Percentiles rank a stretch among this genome's conserved stretches.
These are phyloP conservation scores for Boletellus deceptivus DNA, from an alignment of 1,284 basidiomycete species.

Conservation along the genomic window DNA sequence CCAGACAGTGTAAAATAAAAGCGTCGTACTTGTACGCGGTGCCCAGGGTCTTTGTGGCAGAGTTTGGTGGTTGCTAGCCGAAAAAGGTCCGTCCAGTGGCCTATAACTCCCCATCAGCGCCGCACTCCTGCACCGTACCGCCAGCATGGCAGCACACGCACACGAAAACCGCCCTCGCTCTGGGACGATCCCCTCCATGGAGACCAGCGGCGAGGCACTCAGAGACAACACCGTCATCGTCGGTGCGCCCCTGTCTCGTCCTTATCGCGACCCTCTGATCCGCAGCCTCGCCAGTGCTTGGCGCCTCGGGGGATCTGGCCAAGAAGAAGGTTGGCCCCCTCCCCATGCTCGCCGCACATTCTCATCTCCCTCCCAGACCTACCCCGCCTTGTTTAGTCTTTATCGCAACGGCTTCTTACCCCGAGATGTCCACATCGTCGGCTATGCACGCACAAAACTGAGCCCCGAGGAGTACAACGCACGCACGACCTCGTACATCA, in stretches of 20 bases:
- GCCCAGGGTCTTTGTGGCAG: too few relatives aligned
- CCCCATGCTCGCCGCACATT: slow-evolving; percentile 2
- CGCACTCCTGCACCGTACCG: neutral
- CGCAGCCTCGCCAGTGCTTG: slow-evolving; percentile 64
- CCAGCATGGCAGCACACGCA: slow-evolving; percentile 38
- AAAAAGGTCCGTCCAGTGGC: too few relatives aligned
- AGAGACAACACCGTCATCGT: slow-evolving; percentile 87
- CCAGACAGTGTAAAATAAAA: too few relatives aligned
- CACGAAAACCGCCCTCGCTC: slow-evolving; percentile 52
- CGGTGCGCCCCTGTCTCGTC: slow-evolving; percentile 47
- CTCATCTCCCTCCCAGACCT: slow-evolving; percentile 58
- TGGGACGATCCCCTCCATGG: slow-evolving; percentile 86
- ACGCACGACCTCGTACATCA: slow-evolving; percentile 82
- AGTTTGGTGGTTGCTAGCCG: too few relatives aligned
- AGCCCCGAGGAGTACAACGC: slow-evolving; percentile 82
- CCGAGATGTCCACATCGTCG: slow-evolving; percentile 82
- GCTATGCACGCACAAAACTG: slow-evolving; percentile 97
- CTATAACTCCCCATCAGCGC: neutral
- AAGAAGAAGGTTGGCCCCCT: slow-evolving; percentile 88
- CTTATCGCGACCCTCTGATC: slow-evolving; percentile 17
- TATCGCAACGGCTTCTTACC: slow-evolving; percentile 82
- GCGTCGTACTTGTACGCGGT: too few relatives aligned
- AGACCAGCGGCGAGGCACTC: slow-evolving; percentile 67
- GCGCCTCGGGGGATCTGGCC: slow-evolving; percentile 96
- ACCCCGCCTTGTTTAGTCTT: slow-evolving; percentile 90